Conservation (phyloP, 2,329 filamentous ascomycete species). For the Ploettnerulaceae sp. region DNA sequence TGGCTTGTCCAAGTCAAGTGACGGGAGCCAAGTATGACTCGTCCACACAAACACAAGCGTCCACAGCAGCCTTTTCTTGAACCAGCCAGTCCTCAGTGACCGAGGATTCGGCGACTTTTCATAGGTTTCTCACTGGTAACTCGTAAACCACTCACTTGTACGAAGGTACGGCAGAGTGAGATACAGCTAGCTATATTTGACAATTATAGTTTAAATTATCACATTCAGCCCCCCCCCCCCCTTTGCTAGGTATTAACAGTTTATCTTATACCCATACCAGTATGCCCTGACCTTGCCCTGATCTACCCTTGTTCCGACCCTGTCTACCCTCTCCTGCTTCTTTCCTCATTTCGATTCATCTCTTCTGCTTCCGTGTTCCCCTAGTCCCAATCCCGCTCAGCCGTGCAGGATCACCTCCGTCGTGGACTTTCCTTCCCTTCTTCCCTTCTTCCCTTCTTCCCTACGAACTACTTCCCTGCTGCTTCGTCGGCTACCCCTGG, state of each 20-base stretch:
- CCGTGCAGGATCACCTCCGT: slow-evolving; percentile 11
- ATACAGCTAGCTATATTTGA: not conserved
- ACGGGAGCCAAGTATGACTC: not conserved
- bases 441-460: too few relatives aligned
- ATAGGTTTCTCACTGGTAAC: not conserved
- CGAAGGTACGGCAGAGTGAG: not conserved
- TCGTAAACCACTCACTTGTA: slow-evolving; percentile 5
- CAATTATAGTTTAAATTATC: slow-evolving; percentile 3
- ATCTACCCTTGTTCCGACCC: too few relatives aligned
- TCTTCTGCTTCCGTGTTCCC: slow-evolving; percentile 27
- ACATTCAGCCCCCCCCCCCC: not conserved
- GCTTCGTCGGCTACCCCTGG: too few relatives aligned
- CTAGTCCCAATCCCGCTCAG: slow-evolving; percentile 24
- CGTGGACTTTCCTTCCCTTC: not conserved
- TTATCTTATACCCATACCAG: too few relatives aligned
- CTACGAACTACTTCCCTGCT: too few relatives aligned
- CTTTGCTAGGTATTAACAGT: too few relatives aligned
- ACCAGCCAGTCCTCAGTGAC: slow-evolving; percentile 7
- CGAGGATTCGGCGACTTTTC: not conserved
- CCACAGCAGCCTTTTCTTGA: not conserved
- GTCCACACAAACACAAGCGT: not conserved
- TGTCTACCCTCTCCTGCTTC: slow-evolving; percentile 2
- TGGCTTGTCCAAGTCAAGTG: not conserved
- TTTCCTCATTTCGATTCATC: slow-evolving; percentile 30
- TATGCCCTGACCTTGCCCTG: too few relatives aligned